Conservation (phyloP, 2,329 filamentous ascomycete species). For the Aurifilum marmelostoma region DNA sequence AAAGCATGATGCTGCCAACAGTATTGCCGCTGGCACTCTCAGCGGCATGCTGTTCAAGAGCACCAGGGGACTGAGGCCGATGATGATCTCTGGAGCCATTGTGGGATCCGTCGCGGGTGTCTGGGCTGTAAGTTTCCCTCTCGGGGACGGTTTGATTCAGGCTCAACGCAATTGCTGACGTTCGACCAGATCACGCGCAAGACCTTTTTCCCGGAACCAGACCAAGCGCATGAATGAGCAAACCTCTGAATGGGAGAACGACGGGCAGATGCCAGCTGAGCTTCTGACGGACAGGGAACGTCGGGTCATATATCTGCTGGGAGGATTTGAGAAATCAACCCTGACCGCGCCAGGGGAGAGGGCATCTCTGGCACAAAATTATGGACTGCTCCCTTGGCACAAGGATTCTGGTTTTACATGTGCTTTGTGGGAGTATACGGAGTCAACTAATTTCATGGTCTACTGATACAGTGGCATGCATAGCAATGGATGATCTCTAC, state of each 20-base stretch:
- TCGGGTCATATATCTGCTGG: background rate
- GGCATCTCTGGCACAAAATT: background rate
- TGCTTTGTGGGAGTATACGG: conserved; percentile 31
- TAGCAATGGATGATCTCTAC: conserved; percentile 58
- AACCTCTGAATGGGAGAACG: too few relatives aligned
- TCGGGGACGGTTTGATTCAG: background rate
- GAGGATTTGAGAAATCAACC: background rate
- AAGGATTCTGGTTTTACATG: background rate
- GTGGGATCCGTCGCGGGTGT: conserved; percentile 82
- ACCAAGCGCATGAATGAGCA: conserved; percentile 8
- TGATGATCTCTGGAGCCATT: conserved; percentile 92
- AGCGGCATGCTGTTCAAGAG: conserved; percentile 97
- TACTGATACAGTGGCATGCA: conserved; percentile 34
- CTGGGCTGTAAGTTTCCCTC: conserved; percentile 77
- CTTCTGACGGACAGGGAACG: background rate
- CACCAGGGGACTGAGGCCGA: conserved; percentile 84
- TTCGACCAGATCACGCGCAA: conserved; percentile 32
- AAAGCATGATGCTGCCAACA: conserved; percentile 89
- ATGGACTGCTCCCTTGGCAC: background rate
- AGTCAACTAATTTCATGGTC: conserved; percentile 28
- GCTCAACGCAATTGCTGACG: conserved; percentile 8
- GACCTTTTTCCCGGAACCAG: conserved; percentile 32
- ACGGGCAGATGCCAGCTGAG: background rate
- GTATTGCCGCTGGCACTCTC: conserved; percentile 79
- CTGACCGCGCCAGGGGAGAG: background rate